Evolutionary conservation across 2,329 filamentous ascomycete species (phyloP).

Genomic region (Fusarium sp.): DNA sequence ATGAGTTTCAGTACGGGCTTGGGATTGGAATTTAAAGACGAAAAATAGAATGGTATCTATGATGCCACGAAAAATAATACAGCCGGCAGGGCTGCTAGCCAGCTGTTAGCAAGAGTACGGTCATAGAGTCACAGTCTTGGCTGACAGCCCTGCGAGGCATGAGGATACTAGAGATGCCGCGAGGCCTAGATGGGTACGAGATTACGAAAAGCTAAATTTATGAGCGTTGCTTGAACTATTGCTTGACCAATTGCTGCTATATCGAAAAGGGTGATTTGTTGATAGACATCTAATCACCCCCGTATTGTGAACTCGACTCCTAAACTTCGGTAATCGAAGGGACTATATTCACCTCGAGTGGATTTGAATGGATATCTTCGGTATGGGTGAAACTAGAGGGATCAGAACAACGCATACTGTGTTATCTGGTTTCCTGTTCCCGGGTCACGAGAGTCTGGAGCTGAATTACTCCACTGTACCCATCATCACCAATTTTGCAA

Average conservation of each 20-base stretch:
- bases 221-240: conserved; percentile 16
- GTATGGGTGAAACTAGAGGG: conserved; percentile 7
- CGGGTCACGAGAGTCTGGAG: conserved; percentile 15
- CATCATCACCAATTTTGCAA: conserved; percentile 14
- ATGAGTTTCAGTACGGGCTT: conserved; percentile 73
- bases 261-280: not conserved
- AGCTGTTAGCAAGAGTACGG: conserved; percentile 63
- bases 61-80: conserved; percentile 61
- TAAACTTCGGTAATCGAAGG: not conserved
- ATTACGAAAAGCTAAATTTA: conserved; percentile 22
- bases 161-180: conserved; percentile 65
- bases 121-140: conserved; percentile 65
- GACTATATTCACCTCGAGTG: not conserved
- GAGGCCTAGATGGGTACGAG: conserved; percentile 70
- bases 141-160: conserved; percentile 68
- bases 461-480: conserved; percentile 10
- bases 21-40: conserved; percentile 68
- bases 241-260: not conserved
- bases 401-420: conserved; percentile 38
- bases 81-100: conserved; percentile 67
- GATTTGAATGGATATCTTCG: not conserved
- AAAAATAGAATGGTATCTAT: conserved; percentile 61
- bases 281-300: not conserved
- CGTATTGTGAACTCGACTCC: conserved; percentile 1
- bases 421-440: conserved; percentile 36